phyloP scores from a whole-genome alignment of 805 yeast species.

The Schizosaccharomyces japonicus region DNA sequence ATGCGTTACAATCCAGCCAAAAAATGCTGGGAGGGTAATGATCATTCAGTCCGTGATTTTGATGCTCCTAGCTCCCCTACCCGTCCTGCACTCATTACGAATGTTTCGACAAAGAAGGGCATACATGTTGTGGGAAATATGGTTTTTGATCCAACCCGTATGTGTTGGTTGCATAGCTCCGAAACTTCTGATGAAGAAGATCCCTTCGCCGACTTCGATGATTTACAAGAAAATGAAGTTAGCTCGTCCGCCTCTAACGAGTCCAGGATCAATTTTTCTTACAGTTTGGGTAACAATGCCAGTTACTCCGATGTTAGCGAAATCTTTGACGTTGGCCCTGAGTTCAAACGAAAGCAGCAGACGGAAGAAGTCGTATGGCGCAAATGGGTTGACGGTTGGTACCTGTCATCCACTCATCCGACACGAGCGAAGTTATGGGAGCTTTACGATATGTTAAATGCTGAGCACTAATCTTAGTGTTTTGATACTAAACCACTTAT shows the following conservation, averaged over 20 bases:
- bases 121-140: background rate
- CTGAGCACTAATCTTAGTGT: background rate
- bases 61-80: background rate
- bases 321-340: constrained; percentile 1
- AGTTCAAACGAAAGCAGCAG: background rate
- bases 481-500: too few species aligned
- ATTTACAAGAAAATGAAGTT: background rate
- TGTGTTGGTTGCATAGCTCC: background rate
- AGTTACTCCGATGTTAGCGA: background rate
- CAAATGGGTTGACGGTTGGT: constrained; percentile 1
- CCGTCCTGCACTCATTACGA: constrained; percentile 1
- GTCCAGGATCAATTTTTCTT: background rate
- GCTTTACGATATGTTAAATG: background rate
- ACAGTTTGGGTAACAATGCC: background rate
- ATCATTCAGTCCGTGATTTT: background rate
- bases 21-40: constrained; percentile 4
- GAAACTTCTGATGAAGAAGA: background rate
- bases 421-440: background rate
- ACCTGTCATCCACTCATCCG: background rate
- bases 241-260: background rate
- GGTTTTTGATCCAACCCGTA: constrained; percentile 1
- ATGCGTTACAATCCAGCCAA: constrained; percentile 3
- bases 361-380: background rate
- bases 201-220: background rate
- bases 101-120: background rate